Percentiles rank a stretch among this genome's conserved stretches.
phyloP scores from a whole-genome alignment of 2,329 filamentous ascomycete genomes.

The Didymellaceae sp. region DNA sequence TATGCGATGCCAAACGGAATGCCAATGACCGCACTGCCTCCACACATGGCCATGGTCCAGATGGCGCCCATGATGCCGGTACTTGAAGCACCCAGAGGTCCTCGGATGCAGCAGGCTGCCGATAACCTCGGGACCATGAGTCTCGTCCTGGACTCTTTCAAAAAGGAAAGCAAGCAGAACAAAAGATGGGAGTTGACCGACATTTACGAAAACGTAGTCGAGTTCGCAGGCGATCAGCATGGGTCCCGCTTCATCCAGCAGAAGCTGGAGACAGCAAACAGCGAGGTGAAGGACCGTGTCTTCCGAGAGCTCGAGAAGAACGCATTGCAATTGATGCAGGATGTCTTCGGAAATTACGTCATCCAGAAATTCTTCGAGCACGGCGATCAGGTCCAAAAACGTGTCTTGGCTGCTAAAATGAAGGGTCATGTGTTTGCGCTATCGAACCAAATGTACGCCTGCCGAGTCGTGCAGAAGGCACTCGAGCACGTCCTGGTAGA shows the following conservation, averaged over 20 bases:
- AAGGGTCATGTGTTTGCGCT: conserved; percentile 80
- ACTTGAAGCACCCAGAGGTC: conserved; percentile 51
- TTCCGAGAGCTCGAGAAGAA: conserved; percentile 89
- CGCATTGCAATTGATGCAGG: conserved; percentile 86
- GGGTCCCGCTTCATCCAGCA: conserved; percentile 95
- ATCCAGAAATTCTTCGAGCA: conserved; percentile 98
- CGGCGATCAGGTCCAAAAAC: conserved; percentile 92
- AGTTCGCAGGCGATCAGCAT: conserved; percentile 95
- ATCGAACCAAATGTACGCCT: conserved; percentile 89
- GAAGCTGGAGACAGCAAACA: conserved; percentile 90
- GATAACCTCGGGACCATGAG: conserved; percentile 69
- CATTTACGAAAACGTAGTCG: conserved; percentile 85
- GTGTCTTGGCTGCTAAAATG: conserved; percentile 83
- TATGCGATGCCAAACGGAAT: conserved; percentile 48
- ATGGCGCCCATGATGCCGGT: conserved; percentile 46
- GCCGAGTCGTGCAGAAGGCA: conserved; percentile 94
- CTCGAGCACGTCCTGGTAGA: conserved; percentile 90
- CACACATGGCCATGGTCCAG: conserved; percentile 44
- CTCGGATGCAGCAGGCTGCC: conserved; percentile 60
- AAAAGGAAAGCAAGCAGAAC: conserved; percentile 73
- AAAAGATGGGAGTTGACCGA: conserved; percentile 84
- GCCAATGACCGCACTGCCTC: conserved; percentile 42
- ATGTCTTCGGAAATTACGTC: conserved; percentile 98
- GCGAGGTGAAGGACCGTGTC: conserved; percentile 90
- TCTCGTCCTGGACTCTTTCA: conserved; percentile 79